A percentile compares a stretch with the other conserved stretches of the same genome.
phyloP scores from a whole-genome alignment of 2,329 filamentous ascomycete species.

The Pseudocercospora musae region DNA sequence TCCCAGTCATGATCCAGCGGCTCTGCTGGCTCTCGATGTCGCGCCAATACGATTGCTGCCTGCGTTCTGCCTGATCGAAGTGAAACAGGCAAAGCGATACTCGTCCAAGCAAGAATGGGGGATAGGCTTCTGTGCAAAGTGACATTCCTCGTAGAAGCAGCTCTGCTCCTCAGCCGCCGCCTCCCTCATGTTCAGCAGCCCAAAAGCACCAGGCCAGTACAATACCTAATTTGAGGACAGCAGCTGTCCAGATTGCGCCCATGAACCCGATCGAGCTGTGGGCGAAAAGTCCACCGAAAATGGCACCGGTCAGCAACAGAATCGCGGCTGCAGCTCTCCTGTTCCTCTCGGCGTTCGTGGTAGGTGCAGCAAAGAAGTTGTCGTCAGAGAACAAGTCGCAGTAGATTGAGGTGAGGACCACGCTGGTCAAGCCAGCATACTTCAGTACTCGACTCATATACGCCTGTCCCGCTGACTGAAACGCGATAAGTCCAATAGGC shows the following conservation, averaged over 20 bases:
- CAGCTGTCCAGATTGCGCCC: conserved; percentile 51
- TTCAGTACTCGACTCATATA: conserved; percentile 69
- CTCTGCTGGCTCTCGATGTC: not conserved
- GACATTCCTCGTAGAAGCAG: not conserved
- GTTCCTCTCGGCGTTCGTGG: conserved; percentile 52
- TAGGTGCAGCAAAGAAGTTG: conserved; percentile 42
- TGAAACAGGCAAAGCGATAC: no score
- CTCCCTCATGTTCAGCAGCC: conserved; percentile 34
- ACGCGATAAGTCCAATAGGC: conserved; percentile 67
- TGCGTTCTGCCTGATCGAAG: not conserved
- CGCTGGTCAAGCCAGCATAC: conserved; percentile 69
- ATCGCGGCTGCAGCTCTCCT: conserved; percentile 51
- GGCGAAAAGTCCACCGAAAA: conserved; percentile 55
- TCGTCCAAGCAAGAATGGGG: not conserved
- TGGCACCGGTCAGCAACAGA: conserved; percentile 52
- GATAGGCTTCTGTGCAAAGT: no score
- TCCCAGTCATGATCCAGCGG: not conserved
- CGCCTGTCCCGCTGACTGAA: conserved; percentile 75
- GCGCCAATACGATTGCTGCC: not conserved
- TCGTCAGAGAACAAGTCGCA: conserved; percentile 73
- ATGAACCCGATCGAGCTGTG: conserved; percentile 51
- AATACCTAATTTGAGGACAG: conserved; percentile 39
- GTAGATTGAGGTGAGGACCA: conserved; percentile 78
- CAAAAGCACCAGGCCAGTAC: conserved; percentile 43
- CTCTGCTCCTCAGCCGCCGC: not conserved